Evolutionary conservation across 1,139 yeast species (phyloP).

Genomic region (Sugiyamaella pinicola): DNA sequence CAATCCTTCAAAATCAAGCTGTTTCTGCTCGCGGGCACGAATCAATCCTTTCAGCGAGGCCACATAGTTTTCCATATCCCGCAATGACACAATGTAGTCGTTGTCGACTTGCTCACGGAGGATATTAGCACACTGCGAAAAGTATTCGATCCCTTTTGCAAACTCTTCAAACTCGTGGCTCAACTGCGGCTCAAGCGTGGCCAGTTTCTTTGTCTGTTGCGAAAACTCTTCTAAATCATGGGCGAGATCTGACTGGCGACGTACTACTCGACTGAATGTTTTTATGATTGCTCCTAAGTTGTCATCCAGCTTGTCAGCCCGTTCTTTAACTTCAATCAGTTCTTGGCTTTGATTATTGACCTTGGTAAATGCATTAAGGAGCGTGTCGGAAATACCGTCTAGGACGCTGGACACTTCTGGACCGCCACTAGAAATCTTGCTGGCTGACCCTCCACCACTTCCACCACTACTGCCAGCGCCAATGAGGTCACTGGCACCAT

Average conservation of each 20-base stretch:
- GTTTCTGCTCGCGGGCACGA: slow-evolving; percentile 86
- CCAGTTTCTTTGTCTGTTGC: slow-evolving; percentile 66
- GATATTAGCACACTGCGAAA: slow-evolving; percentile 50
- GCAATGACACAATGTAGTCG: slow-evolving; percentile 76
- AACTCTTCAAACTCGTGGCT: slow-evolving; percentile 57
- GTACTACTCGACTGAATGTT: slow-evolving; percentile 70
- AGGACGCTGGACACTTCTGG: slow-evolving; percentile 44
- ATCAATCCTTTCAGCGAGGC: slow-evolving; percentile 72
- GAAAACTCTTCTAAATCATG: slow-evolving; percentile 74
- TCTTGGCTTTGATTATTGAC: slow-evolving; percentile 76
- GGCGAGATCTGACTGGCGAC: slow-evolving; percentile 71
- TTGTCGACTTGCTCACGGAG: slow-evolving; percentile 72
- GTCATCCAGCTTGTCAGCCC: slow-evolving; percentile 80
- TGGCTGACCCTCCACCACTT: slow-evolving; percentile 17
- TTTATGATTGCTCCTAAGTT: slow-evolving; percentile 77
- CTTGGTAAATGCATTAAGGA: slow-evolving; percentile 88
- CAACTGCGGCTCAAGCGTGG: slow-evolving; percentile 53
- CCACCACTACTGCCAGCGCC: slow-evolving; percentile 21
- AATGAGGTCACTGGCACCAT: slow-evolving; percentile 23
- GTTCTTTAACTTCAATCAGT: slow-evolving; percentile 79
- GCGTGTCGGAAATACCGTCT: slow-evolving; percentile 76
- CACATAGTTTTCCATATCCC: slow-evolving; percentile 87
- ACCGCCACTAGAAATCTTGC: slow-evolving; percentile 14
- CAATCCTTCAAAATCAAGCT: slow-evolving; percentile 84
- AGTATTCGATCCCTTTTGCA: slow-evolving; percentile 54